Conservation (phyloP, 2,329 filamentous ascomycete genomes). For the Cladosporium sp. region DNA sequence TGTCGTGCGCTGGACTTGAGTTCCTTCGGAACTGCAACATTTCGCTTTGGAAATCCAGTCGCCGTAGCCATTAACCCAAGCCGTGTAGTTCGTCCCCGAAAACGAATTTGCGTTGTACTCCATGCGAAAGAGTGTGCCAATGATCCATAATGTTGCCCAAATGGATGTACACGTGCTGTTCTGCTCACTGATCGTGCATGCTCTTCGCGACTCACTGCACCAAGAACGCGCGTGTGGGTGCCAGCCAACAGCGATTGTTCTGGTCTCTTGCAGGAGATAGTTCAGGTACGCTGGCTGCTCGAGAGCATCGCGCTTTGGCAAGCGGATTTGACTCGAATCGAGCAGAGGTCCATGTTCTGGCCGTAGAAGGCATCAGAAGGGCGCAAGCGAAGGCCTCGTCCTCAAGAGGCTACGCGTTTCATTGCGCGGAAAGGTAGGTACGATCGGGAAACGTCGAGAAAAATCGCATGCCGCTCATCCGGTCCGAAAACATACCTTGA, state of each 20-base stretch:
- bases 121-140: not conserved
- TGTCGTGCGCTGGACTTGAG: not conserved
- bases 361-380: not conserved
- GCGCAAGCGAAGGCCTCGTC: not conserved
- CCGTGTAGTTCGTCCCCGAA: too few species aligned
- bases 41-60: too few species aligned
- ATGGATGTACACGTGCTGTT: conserved; percentile 37
- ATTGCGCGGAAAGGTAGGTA: conserved; percentile 4
- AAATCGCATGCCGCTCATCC: conserved; percentile 34
- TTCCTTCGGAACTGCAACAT: not conserved
- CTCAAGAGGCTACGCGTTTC: conserved; percentile 6
- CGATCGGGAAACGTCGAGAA: conserved; percentile 26
- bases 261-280: conserved; percentile 10
- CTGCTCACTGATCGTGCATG: conserved; percentile 45
- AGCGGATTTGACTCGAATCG: not conserved
- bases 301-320: conserved; percentile 3
- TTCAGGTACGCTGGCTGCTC: conserved; percentile 9
- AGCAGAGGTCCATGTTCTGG: conserved; percentile 9
- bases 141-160: not conserved
- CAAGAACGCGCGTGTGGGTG: conserved; percentile 20
- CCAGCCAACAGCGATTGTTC: conserved; percentile 14
- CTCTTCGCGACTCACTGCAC: conserved; percentile 28
- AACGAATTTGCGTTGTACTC: not conserved
- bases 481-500: conserved; percentile 97
- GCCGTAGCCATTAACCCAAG: too few species aligned